phyloP scores from a whole-genome alignment of 2,329 filamentous ascomycete species.

The Penicillium sp. region DNA sequence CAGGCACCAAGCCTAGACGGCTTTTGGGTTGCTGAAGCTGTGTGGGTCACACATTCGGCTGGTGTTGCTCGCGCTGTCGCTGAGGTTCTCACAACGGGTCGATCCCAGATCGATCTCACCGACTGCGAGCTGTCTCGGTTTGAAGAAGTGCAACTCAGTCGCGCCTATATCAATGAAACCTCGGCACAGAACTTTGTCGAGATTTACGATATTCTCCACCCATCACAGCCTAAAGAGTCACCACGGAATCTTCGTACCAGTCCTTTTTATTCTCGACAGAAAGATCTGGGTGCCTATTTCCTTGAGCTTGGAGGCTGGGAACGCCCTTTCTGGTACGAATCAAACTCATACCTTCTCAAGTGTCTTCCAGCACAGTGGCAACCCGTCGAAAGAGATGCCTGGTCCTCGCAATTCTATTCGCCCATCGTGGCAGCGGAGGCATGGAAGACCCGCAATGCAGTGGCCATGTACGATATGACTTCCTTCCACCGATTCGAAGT shows the following conservation, averaged over 20 bases:
- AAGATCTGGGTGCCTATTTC: conserved; percentile 54
- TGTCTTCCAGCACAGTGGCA: conserved; percentile 56
- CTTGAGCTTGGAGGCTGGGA: conserved; percentile 63
- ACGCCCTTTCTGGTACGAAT: conserved; percentile 62
- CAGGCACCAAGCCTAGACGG: conserved; percentile 59
- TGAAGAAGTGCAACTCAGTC: conserved; percentile 60
- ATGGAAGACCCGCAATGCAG: conserved; percentile 64
- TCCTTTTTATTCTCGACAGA: conserved; percentile 58
- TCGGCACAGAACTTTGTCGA: conserved; percentile 63
- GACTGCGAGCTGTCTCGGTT: conserved; percentile 63
- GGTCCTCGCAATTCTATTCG: conserved; percentile 59
- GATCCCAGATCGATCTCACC: conserved; percentile 56
- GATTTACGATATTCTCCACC: conserved; percentile 65
- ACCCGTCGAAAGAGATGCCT: conserved; percentile 57
- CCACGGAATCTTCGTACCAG: conserved; percentile 61
- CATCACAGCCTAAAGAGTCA: conserved; percentile 57
- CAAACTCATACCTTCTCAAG: conserved; percentile 54
- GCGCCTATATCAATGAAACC: conserved; percentile 58
- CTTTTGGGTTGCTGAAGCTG: conserved; percentile 65
- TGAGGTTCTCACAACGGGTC: conserved; percentile 58
- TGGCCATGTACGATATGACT: conserved; percentile 64
- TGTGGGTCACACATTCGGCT: conserved; percentile 67
- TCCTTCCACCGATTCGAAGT: conserved; percentile 60
- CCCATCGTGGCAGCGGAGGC: conserved; percentile 61
- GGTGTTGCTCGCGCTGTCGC: conserved; percentile 63